A percentile compares a stretch with the other conserved stretches of the same genome.
Conservation (phyloP, 805 yeast genomes). For the Grigorovia humatica region DNA sequence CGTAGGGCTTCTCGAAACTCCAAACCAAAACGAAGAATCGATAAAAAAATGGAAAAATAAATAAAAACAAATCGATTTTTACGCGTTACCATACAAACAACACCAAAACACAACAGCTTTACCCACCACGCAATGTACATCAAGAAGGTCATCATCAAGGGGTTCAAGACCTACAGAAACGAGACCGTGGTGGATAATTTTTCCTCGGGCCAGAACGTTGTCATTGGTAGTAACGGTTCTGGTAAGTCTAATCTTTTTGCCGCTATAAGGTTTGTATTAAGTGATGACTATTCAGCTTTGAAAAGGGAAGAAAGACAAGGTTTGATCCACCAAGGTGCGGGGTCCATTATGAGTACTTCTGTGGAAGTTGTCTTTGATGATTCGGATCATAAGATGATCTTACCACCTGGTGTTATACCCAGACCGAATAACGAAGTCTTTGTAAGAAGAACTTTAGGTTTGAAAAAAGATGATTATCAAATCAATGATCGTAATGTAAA, state of each 20-base stretch:
- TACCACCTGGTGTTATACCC: slow-evolving; percentile 28
- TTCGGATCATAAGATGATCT: slow-evolving; percentile 61
- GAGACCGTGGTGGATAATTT: slow-evolving; percentile 67
- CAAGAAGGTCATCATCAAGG: slow-evolving; percentile 63
- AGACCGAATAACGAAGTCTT: slow-evolving; percentile 45
- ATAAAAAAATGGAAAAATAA: background rate
- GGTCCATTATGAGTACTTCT: slow-evolving; percentile 77
- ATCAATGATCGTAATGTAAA: slow-evolving; percentile 72
- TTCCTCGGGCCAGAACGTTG: slow-evolving; percentile 76
- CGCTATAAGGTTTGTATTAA: slow-evolving; percentile 83
- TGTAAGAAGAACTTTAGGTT: slow-evolving; percentile 83
- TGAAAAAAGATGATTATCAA: slow-evolving; percentile 84
- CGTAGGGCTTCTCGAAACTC: too few species aligned
- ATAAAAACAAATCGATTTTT: background rate
- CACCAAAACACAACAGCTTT: background rate
- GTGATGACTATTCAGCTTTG: slow-evolving; percentile 83
- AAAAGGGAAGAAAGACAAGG: slow-evolving; percentile 78
- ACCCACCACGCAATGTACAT: slow-evolving; percentile 28
- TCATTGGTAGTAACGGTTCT: slow-evolving; percentile 90
- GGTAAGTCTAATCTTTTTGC: slow-evolving; percentile 95
- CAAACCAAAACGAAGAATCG: too few species aligned
- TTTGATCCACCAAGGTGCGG: slow-evolving; percentile 77
- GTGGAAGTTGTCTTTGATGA: slow-evolving; percentile 88
- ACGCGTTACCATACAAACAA: background rate
- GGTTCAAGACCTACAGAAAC: slow-evolving; percentile 86